Conservation (phyloP, 106 monocot genomes). For the Allium sativum region DNA sequence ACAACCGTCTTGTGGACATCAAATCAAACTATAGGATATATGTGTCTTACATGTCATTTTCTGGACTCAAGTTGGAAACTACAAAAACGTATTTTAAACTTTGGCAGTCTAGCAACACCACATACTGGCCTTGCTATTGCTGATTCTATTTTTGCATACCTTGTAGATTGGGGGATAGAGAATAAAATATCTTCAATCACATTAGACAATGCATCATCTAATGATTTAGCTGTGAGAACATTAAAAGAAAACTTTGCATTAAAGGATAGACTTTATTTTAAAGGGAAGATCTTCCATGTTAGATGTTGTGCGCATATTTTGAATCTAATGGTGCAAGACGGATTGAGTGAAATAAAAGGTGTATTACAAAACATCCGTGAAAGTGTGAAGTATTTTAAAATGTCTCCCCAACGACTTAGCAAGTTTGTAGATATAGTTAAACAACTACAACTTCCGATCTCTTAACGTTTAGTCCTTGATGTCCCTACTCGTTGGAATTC, state of each 20-base stretch:
- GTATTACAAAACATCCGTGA: too few species aligned
- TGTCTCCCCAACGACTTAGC: not conserved
- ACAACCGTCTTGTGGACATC: not conserved
- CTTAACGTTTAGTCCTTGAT: conserved; percentile 8
- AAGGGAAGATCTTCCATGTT: conserved; percentile 10
- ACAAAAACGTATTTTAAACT: conserved; percentile 2
- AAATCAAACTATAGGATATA: conserved; percentile 2
- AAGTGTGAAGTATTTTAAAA: not conserved
- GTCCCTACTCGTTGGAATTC: conserved; percentile 14
- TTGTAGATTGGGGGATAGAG: too few species aligned
- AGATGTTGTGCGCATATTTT: conserved; percentile 8
- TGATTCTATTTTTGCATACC: not conserved
- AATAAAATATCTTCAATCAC: not conserved
- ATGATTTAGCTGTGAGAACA: not conserved
- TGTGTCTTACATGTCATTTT: conserved; percentile 4
- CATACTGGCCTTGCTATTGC: not conserved
- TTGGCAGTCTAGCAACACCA: not conserved
- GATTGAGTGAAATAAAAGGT: conserved; percentile 2
- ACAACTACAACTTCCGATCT: conserved; percentile 1
- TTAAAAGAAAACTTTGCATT: not conserved
- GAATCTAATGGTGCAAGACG: conserved; percentile 11
- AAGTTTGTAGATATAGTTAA: conserved; percentile 16
- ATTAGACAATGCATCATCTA: not conserved
- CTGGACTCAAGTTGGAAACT: not conserved
- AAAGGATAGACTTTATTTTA: not conserved